Conservation (phyloP, 768 basidiomycete species). For the Lepiota venenata region DNA sequence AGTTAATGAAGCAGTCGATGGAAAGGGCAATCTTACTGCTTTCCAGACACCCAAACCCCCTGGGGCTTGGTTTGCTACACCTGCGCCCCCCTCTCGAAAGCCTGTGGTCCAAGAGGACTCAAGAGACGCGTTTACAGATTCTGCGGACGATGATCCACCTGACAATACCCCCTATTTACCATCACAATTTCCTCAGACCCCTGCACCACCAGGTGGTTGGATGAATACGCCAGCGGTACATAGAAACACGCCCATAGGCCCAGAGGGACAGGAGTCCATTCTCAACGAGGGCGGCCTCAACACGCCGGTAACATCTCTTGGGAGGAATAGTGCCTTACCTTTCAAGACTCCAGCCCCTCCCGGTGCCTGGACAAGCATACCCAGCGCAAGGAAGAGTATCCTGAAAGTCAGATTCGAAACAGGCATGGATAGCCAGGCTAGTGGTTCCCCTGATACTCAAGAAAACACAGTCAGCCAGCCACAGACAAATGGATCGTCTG, state of each 20-base stretch:
- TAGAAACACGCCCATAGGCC: constrained; percentile 12
- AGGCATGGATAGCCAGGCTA: constrained; percentile 21
- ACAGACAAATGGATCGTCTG: constrained; percentile 15
- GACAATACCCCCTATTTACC: constrained; percentile 13
- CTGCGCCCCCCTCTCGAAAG: constrained; percentile 19
- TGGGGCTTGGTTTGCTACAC: constrained; percentile 36
- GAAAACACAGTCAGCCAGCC: constrained; percentile 4
- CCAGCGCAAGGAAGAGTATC: constrained; percentile 52
- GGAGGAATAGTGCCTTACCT: constrained; percentile 43
- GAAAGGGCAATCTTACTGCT: constrained; percentile 19
- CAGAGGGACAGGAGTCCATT: constrained; percentile 16
- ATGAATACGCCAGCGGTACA: constrained; percentile 24
- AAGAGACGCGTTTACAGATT: constrained; percentile 1
- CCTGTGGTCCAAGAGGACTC: constrained; percentile 10
- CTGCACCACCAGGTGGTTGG: constrained; percentile 35
- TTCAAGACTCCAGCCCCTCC: constrained; percentile 64
- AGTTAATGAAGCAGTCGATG: constrained; percentile 1
- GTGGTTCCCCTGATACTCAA: constrained; percentile 16
- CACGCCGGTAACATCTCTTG: constrained; percentile 50
- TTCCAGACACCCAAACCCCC: constrained; percentile 44
- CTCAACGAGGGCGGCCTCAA: constrained; percentile 30
- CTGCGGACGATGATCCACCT: constrained; percentile 2
- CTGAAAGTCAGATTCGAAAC: constrained; percentile 74
- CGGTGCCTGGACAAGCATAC: constrained; percentile 64
- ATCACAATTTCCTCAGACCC: constrained; percentile 21